Evolutionary conservation across 2,329 filamentous ascomycete species (phyloP), one percentile per base, ranked within the genome.

Genomic region (Cordyceps sp.): DNA sequence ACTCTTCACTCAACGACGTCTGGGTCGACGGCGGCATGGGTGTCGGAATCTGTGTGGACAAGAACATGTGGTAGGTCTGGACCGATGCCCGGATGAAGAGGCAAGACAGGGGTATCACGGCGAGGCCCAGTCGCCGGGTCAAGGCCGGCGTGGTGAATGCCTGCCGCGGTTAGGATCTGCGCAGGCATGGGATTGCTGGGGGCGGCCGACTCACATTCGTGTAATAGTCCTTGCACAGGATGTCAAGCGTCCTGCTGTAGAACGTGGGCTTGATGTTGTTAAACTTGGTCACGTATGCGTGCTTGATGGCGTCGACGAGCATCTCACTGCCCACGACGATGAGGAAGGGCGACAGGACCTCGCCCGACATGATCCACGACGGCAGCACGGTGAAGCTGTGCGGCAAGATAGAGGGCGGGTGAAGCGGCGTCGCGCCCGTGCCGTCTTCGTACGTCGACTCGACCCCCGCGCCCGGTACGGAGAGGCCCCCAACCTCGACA

Each of bases 41-140:
- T 8, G 79, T 69, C 0, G 84, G 79, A 22, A 94, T 66, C 45
- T 93, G 78, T 0, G 83, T 86, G 4, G 86, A 82, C 12, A 96
- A 69, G 48, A 96, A 93, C 88, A 96, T 96, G 56, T 94, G 81
- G 54, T 96, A 98, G 6, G 88, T 94, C 52, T 98, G 90, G 27
- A 96, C 69, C 1, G 83, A 86, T 29, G 92, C 84, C 27, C 92
- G 76, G 52, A 98, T 90, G 55, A 98, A 94, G 30, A 98, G 73
- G 44, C 86, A 96, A 2, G 86, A 88, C 0, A 98, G 65, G 0
- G 90, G 90, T 29, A 98, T 80, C 20, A 96, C 78, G 0, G 90
- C 90, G 1, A 98, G 64, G 1, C 90, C 90, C 0, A 98, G 71
- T 14, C 90, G 74, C 36, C 86, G 81, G 4, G 84, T 93, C 2